Evolutionary conservation across 306 rosid species (phyloP).

Genomic region (Geum urbanum): DNA sequence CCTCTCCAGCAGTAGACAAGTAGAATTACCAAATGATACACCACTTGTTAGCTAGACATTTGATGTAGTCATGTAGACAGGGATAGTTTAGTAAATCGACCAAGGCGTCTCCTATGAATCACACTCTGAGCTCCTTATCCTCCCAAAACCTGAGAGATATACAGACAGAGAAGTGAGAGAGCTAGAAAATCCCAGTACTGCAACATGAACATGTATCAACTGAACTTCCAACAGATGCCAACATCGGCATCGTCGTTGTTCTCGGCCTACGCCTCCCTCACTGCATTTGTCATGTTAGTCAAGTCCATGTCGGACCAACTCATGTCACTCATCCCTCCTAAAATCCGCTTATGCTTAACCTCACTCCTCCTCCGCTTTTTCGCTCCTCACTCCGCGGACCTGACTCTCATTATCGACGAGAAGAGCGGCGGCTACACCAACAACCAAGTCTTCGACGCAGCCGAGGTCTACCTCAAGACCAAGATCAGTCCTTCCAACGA

Average conservation of each 20-base stretch:
- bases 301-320: conserved; percentile 21
- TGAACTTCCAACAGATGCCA: conserved; percentile 8
- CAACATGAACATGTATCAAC: not conserved
- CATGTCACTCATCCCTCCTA: conserved; percentile 15
- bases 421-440: not conserved
- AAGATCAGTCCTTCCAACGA: not conserved
- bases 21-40: too few species aligned
- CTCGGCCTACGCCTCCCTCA: conserved; percentile 30
- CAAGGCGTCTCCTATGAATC: not conserved
- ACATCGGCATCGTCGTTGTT: conserved; percentile 20
- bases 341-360: conserved; percentile 15
- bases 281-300: conserved; percentile 26
- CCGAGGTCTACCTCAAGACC: not conserved
- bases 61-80: too few species aligned
- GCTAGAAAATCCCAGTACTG: not conserved
- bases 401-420: conserved; percentile 11
- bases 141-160: not conserved
- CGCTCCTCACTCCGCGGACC: conserved; percentile 14
- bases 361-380: conserved; percentile 17
- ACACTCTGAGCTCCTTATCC: not conserved
- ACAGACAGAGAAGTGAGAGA: not conserved
- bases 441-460: not conserved
- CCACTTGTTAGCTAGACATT: too few species aligned
- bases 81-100: too few species aligned
- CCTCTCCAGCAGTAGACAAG: too few species aligned